These are phyloP conservation scores for Diutina ranongensis DNA, from an alignment of 1,139 yeast genomes.

Conservation along the genomic window DNA sequence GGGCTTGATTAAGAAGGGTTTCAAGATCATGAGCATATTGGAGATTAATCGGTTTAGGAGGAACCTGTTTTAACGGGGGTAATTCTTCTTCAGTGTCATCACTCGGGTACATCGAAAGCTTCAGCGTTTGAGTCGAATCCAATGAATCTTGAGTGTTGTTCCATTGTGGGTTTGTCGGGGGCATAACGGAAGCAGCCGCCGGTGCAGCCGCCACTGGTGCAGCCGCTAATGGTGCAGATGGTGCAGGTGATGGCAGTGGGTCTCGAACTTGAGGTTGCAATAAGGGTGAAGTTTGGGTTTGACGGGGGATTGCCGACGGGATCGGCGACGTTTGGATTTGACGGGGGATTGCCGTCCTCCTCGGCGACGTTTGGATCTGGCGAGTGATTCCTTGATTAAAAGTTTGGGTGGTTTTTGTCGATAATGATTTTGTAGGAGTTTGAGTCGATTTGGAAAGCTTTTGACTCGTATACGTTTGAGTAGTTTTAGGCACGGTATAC, in stretches of 20 bases:
- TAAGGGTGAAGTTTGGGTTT: neutral
- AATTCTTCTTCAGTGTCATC: neutral
- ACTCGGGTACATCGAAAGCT: neutral
- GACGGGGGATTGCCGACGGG: neutral
- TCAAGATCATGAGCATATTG: neutral
- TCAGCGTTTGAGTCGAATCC: neutral
- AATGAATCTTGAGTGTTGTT: neutral
- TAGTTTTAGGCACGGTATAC: neutral
- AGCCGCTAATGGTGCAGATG: too few relatives aligned
- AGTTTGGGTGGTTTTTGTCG: neutral
- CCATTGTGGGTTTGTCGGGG: neutral
- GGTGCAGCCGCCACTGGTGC: too few relatives aligned
- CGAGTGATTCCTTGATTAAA: too few relatives aligned
- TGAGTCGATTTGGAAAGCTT: too few relatives aligned
- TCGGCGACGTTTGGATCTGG: too few relatives aligned
- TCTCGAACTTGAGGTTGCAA: too few relatives aligned
- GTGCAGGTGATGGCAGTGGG: too few relatives aligned
- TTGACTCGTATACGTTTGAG: neutral
- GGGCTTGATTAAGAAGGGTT: neutral
- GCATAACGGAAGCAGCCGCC: too few relatives aligned
- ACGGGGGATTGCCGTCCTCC: neutral
- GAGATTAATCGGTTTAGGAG: neutral
- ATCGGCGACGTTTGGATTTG: neutral
- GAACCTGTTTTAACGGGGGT: neutral
- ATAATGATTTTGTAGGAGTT: too few relatives aligned